These are phyloP conservation scores for Alternaria triticimaculans DNA, from an alignment of 2,329 filamentous ascomycete genomes.

Conservation along the genomic window DNA sequence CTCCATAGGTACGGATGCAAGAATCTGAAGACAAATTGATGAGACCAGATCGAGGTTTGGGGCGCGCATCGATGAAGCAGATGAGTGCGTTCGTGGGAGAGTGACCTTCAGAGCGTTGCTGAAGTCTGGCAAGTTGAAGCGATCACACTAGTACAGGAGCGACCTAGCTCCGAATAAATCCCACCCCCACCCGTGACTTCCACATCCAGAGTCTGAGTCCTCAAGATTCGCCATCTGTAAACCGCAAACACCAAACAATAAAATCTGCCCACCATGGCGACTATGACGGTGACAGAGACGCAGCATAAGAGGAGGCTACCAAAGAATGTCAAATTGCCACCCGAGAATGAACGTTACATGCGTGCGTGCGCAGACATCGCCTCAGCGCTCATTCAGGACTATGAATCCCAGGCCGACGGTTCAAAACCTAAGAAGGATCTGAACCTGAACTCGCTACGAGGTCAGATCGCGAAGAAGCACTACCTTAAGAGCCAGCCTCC, in stretches of 20 bases:
- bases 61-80: not conserved
- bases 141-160: constrained; percentile 8
- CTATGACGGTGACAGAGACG: constrained; percentile 64
- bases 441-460: constrained; percentile 87
- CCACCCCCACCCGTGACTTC: constrained; percentile 34
- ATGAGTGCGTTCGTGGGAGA: not conserved
- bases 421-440: constrained; percentile 80
- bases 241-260: constrained; percentile 9
- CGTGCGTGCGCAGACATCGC: constrained; percentile 96
- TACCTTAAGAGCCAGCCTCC: constrained; percentile 86
- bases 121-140: constrained; percentile 1
- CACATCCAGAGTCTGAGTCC: constrained; percentile 26
- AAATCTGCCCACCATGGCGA: constrained; percentile 61
- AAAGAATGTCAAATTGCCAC: constrained; percentile 78
- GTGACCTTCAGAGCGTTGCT: not conserved
- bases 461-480: constrained; percentile 92
- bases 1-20: not conserved
- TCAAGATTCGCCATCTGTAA: constrained; percentile 28
- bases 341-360: constrained; percentile 94
- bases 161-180: constrained; percentile 22
- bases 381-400: constrained; percentile 90
- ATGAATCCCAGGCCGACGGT: constrained; percentile 78
- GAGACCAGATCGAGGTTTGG: not conserved
- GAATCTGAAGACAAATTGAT: fast-evolving
- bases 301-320: constrained; percentile 60